Evolutionary conservation across 2,329 filamentous ascomycete genomes (phyloP), one percentile per base, ranked within the genome.

Genomic region (Fusarium siculi): DNA sequence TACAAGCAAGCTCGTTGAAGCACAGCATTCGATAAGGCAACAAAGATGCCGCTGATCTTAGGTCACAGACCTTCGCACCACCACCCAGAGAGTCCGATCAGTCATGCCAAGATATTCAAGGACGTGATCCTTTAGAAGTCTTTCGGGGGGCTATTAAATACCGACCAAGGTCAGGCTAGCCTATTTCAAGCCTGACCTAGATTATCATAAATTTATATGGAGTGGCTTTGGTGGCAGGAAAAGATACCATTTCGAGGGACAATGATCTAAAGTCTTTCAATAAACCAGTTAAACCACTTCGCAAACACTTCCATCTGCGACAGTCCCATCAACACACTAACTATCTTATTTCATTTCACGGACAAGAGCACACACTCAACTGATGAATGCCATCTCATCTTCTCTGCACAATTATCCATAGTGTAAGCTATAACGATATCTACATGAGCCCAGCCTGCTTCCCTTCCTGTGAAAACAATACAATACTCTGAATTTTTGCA

Each of bases 341-440:
- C 14, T 9, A 9, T 49, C 30, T 49, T 32, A 15, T 36, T n/a
- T 9, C 40, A 57, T 25, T n/a, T 21, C 40, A 57, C 39, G 28
- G 50, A 36, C 9, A 44, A 42, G 14, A 30, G 23, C 36, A 30
- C 30, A 40, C 47, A 36, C 46, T 4, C 9, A 12, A 28, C 7
- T 8, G 32, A 21, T 15, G 10, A 46, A 46, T n/a, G 21, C 18
- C 19, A 42, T 69, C 40, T 62, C 57, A 53, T 63, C 39, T 49
- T 25, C 44, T 18, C 25, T 50, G 28, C 37, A 42, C 23, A 30
- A 52, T 60, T 70, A 70, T 57, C 47, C 53, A 70, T 60, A 66
- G 47, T 70, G 23, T 50, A 66, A 70, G 66, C 66, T 55, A 54
- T 46, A 58, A 52, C 25, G 46, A 60, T 72, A 61, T 72, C 64